These are phyloP conservation scores for Penicillium brasilianum DNA, from an alignment of 2,329 filamentous ascomycete species.

Conservation along the genomic window DNA sequence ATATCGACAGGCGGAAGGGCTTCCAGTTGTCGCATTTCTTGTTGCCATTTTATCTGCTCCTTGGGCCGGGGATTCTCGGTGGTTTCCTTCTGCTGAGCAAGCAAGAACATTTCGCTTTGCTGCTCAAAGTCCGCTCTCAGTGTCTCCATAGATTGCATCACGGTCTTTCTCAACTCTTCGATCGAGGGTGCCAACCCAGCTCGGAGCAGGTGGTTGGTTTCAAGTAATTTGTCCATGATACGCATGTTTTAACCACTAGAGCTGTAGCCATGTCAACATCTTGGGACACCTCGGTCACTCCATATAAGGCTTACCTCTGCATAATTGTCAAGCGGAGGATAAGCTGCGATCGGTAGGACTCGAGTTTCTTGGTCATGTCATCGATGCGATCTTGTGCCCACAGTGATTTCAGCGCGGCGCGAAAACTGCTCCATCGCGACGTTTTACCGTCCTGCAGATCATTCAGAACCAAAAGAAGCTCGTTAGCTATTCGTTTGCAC, in stretches of 20 bases:
- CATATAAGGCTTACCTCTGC: not conserved
- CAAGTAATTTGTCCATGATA: not conserved
- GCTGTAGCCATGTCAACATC: not conserved
- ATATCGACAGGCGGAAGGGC: not conserved
- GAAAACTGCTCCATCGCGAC: not conserved
- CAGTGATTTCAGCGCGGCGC: not conserved
- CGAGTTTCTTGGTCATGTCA: not conserved
- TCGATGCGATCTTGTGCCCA: not conserved
- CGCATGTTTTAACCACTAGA: not conserved
- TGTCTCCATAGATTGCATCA: not conserved
- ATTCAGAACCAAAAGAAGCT: not conserved
- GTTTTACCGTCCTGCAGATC: not conserved
- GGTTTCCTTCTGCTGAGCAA: not conserved
- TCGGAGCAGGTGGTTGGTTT: not conserved
- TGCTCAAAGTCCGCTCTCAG: not conserved
- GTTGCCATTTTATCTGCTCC: not conserved
- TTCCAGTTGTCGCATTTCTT: not conserved
- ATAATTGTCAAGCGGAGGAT: not conserved
- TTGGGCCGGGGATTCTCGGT: not conserved
- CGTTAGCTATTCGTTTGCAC: not conserved
- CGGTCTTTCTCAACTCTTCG: not conserved
- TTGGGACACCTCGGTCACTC: not conserved
- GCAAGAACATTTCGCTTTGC: not conserved
- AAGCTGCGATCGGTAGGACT: not conserved
- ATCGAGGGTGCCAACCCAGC: not conserved